These are phyloP conservation scores for Eucalyptus marginata DNA, from an alignment of 345 rosid genomes.

Conservation along the genomic window DNA sequence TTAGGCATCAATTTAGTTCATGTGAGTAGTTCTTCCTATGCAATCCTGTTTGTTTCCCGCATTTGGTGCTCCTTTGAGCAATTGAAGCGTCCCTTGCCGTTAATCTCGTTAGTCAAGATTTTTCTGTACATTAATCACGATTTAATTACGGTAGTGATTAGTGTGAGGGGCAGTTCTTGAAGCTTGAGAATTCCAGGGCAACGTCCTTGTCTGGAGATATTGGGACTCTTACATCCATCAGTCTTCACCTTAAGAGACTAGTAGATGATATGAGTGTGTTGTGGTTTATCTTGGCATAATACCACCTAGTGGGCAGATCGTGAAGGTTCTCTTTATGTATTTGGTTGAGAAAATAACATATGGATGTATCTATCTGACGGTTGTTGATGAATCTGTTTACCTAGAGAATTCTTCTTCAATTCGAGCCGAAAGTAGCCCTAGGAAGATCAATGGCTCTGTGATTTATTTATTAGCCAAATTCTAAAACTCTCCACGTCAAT, in stretches of 20 bases:
- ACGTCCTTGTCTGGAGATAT: background rate
- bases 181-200: background rate
- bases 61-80: too few species aligned
- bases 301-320: too few species aligned
- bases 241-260: background rate
- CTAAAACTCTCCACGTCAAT: background rate
- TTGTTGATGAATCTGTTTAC: background rate
- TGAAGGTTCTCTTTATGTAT: too few species aligned
- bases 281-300: too few species aligned
- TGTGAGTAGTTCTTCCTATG: too few species aligned
- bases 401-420: background rate
- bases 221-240: background rate
- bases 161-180: background rate
- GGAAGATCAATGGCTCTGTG: background rate
- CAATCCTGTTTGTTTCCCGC: too few species aligned
- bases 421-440: background rate
- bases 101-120: background rate
- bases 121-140: background rate
- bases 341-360: too few species aligned
- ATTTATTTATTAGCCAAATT: too few species aligned
- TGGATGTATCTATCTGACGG: too few species aligned
- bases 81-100: too few species aligned
- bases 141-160: background rate
- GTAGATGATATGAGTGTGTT: background rate
- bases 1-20: too few species aligned